A percentile compares a stretch with the other conserved stretches of the same genome.
These are phyloP conservation scores for Prunus mume DNA, from an alignment of 306 rosid species.

Conservation along the genomic window DNA sequence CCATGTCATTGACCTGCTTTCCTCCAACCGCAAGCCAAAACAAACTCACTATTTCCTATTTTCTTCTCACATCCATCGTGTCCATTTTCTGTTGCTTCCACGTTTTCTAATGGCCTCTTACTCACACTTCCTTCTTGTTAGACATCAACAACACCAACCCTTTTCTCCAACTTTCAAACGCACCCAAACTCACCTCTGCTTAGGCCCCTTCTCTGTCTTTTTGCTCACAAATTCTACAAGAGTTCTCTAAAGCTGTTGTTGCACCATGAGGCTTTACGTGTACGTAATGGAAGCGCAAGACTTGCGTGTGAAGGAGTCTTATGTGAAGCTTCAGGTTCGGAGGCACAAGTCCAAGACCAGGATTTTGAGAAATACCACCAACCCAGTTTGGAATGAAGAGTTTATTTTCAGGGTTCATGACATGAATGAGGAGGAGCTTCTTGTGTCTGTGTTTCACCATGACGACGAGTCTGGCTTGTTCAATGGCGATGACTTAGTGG, in stretches of 20 bases:
- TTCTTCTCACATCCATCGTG: conserved; percentile 40
- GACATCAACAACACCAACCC: background rate
- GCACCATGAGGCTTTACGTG: conserved; percentile 56
- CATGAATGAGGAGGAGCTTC: conserved; percentile 47
- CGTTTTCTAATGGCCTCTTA: conserved; percentile 32
- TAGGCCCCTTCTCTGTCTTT: background rate
- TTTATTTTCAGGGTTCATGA: conserved; percentile 59
- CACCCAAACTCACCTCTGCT: conserved; percentile 16
- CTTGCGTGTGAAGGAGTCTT: conserved; percentile 45
- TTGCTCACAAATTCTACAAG: background rate
- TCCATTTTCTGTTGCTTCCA: conserved; percentile 33
- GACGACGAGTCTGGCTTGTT: conserved; percentile 29
- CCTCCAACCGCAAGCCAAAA: conserved; percentile 13
- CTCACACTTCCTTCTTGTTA: background rate
- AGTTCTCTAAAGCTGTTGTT: background rate
- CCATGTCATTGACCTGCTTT: background rate
- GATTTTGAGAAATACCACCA: conserved; percentile 34
- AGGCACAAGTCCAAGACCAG: conserved; percentile 60
- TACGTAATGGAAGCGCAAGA: conserved; percentile 68
- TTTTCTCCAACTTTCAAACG: conserved; percentile 18
- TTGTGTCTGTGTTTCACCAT: conserved; percentile 40
- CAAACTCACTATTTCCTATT: conserved; percentile 13
- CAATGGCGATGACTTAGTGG: conserved; percentile 43
- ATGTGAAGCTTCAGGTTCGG: conserved; percentile 65
- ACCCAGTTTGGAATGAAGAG: conserved; percentile 75